These are phyloP conservation scores for Sugiyamaella mastotermitis DNA, from an alignment of 805 yeast species.

Conservation along the genomic window DNA sequence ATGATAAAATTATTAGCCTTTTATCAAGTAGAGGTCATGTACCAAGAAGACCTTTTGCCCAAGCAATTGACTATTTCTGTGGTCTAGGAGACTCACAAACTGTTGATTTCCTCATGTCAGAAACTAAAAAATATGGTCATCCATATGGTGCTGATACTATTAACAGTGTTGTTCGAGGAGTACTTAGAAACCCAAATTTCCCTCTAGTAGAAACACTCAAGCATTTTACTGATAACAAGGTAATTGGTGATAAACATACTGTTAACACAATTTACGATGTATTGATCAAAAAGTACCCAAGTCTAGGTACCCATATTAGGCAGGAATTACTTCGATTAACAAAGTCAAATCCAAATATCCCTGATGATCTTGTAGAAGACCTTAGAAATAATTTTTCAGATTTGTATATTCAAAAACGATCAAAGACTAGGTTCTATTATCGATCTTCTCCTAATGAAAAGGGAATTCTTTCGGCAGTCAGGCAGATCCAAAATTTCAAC, in stretches of 20 bases:
- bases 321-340: too few relatives aligned
- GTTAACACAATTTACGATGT: not conserved
- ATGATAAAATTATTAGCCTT: not conserved
- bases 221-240: not conserved
- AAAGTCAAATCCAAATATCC: too few relatives aligned
- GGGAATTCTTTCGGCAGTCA: conserved; percentile 8
- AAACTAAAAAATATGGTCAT: too few relatives aligned
- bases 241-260: conserved; percentile 3
- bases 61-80: not conserved
- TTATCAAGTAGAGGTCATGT: not conserved
- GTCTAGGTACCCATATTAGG: too few relatives aligned
- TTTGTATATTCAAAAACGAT: too few relatives aligned
- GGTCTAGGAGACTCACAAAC: not conserved
- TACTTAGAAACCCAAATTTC: not conserved
- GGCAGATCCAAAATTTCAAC: conserved; percentile 8
- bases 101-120: too few relatives aligned
- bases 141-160: conserved; percentile 1
- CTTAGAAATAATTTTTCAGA: too few relatives aligned
- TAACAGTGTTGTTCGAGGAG: not conserved
- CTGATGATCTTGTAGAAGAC: too few relatives aligned
- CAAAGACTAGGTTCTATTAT: too few relatives aligned
- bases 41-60: not conserved
- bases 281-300: too few relatives aligned
- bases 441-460: too few relatives aligned
- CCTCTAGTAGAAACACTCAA: conserved; percentile 5